phyloP scores from a whole-genome alignment of 2,329 filamentous ascomycete species.

The Diplodia mutila region DNA sequence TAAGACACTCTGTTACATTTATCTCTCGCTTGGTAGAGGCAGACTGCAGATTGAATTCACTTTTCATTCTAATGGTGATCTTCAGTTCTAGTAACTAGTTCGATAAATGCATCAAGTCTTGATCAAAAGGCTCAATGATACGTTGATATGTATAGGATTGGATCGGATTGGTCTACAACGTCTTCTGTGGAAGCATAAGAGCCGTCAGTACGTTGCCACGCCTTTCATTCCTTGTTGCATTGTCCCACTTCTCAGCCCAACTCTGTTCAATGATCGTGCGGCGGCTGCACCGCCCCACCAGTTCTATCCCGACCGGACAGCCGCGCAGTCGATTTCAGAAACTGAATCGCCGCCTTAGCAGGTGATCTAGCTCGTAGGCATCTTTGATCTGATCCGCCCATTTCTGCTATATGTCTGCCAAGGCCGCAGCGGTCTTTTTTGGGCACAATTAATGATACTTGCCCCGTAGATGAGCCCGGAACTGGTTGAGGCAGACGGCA shows the following conservation, averaged over 20 bases:
- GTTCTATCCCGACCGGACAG: background rate
- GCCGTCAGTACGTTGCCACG: too few species aligned
- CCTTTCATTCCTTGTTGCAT: background rate
- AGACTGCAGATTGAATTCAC: too few species aligned
- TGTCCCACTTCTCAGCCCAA: background rate
- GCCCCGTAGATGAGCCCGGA: background rate
- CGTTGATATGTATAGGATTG: too few species aligned
- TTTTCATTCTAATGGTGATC: too few species aligned
- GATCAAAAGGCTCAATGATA: too few species aligned
- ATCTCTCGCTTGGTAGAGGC: too few species aligned
- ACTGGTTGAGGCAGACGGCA: background rate
- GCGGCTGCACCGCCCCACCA: background rate
- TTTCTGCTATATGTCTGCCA: background rate
- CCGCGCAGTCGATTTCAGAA: background rate
- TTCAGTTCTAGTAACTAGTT: too few species aligned
- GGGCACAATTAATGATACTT: background rate
- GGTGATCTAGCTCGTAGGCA: too few species aligned
- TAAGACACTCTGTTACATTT: too few species aligned
- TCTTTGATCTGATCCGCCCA: background rate
- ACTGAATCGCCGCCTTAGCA: slow-evolving; percentile 36
- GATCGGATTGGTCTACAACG: too few species aligned
- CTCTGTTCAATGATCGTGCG: background rate
- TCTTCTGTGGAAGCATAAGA: too few species aligned
- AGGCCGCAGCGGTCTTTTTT: background rate
- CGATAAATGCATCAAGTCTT: too few species aligned